Conservation (phyloP, 805 yeast genomes). For the Kuraishia ogatae region DNA sequence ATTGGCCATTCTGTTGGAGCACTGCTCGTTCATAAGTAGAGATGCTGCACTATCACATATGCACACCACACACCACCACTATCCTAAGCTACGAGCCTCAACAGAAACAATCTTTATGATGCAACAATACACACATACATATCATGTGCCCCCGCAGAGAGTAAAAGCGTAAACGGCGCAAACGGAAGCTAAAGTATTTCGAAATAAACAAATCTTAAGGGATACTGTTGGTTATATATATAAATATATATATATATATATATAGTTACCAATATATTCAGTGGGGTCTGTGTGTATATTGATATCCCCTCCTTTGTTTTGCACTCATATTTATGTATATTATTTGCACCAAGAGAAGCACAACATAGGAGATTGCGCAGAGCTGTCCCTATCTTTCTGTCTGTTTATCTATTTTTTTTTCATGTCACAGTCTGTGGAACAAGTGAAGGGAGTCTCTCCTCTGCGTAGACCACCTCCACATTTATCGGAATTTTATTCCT, state of each 20-base stretch:
- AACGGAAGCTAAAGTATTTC: too few species aligned
- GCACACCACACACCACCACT: neutral
- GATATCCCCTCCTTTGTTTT: neutral
- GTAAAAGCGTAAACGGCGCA: neutral
- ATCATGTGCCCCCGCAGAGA: neutral
- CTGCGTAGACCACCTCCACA: conserved; percentile 33
- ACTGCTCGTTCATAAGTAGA: too few species aligned
- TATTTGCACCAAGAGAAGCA: neutral
- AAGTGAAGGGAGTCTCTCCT: conserved; percentile 9
- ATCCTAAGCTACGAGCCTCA: neutral
- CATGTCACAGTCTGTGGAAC: neutral
- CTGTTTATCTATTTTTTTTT: too few species aligned
- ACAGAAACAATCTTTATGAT: neutral
- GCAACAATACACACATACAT: neutral
- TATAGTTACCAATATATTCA: neutral
- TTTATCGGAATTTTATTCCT: conserved; percentile 50
- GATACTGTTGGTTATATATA: neutral
- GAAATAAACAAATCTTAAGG: neutral
- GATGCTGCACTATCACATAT: too few species aligned
- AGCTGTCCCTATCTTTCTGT: neutral
- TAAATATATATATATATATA: too few species aligned
- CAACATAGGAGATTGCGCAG: neutral
- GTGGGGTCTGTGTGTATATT: neutral
- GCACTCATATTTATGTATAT: neutral
- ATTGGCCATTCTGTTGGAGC: too few species aligned